phyloP scores from a whole-genome alignment of 169 alveolate species.

The Ichthyophthirius multifiliis region DNA sequence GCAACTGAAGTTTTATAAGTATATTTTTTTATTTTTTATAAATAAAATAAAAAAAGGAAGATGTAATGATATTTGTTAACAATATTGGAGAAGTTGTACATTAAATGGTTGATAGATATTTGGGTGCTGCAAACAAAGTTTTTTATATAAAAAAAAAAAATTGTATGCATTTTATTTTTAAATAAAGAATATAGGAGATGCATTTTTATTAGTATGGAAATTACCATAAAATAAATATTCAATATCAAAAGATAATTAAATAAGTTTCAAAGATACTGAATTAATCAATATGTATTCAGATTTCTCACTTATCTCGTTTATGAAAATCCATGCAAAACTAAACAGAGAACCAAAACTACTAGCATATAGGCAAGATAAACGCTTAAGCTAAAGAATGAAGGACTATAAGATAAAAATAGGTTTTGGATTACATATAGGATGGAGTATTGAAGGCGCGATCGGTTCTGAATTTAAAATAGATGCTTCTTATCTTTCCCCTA shows the following conservation, averaged over 20 bases:
- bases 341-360: conserved; percentile 54
- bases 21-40: neutral
- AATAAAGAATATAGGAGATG: conserved; percentile 84
- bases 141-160: no score
- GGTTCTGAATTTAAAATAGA: conserved; percentile 87
- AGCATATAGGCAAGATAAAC: conserved; percentile 38
- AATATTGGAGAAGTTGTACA: conserved; percentile 88
- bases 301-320: conserved; percentile 55
- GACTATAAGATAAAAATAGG: conserved; percentile 81
- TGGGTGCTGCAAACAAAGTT: conserved; percentile 80
- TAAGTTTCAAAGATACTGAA: no score
- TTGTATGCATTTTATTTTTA: neutral
- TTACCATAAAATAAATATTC: conserved; percentile 15
- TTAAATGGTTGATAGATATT: conserved; percentile 72
- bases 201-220: conserved; percentile 40
- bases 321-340: conserved; percentile 63
- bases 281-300: no score
- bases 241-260: no score
- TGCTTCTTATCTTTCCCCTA: conserved; percentile 84
- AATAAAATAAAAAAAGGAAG: neutral
- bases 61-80: conserved; percentile 85
- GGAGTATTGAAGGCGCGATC: conserved; percentile 89
- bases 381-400: conserved; percentile 48
- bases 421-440: conserved; percentile 85
- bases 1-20: conserved; percentile 79